Evolutionary conservation across 768 basidiomycete species (phyloP), one percentile per base, ranked within the genome.

Genomic region (Rossbeevera mucosa): DNA sequence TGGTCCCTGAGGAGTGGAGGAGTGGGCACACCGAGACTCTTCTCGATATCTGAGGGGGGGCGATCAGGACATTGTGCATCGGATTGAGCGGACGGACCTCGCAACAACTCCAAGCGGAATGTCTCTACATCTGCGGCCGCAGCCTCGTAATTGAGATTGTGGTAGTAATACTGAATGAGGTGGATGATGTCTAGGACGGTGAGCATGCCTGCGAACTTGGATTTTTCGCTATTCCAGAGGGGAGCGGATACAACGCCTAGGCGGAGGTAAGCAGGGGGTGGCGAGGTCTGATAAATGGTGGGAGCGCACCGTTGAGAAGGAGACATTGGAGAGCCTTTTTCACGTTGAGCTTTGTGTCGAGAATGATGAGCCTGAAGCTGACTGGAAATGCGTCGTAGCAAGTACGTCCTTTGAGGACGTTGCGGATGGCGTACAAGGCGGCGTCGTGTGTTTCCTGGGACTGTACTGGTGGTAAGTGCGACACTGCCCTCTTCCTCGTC

Each of bases 171-270:
- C 64, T 99, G 96, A 59, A 99, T 98, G 58, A 99, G 83, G 68
- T 99, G 96, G 52, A 99, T 97, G 68, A 99, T 94, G 70, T 99
- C 96, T 52, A 93, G 81, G n/a, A 98, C 92, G 8, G 96, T 99
- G 64, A 99, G 88, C 95, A 99, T 98, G 54, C 96, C 96, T 8
- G 92, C 91, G 64, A 99, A 99, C 38, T 77, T 82, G 5, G 91
- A 94, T 54, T 81, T 83, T 58, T 93, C 90, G 69, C 93, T 95
- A 74, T 97, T 95, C 92, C 95, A 99, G 22, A 99, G 76, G 12
- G 96, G 95, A 0, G 96, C 96, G 5, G 96, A 98, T 20, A 98
- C 94, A 54, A 98, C 94, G 56, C 94, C 95, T 96, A 66, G 7
- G 41, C 44, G 47, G 31, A 48, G 18, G 30, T 26, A 21, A 24